Percentiles rank a stretch among this genome's conserved stretches.
Evolutionary conservation across 495 filamentous ascomycete species (phyloP).

Genomic region (Durotheca rogersii): DNA sequence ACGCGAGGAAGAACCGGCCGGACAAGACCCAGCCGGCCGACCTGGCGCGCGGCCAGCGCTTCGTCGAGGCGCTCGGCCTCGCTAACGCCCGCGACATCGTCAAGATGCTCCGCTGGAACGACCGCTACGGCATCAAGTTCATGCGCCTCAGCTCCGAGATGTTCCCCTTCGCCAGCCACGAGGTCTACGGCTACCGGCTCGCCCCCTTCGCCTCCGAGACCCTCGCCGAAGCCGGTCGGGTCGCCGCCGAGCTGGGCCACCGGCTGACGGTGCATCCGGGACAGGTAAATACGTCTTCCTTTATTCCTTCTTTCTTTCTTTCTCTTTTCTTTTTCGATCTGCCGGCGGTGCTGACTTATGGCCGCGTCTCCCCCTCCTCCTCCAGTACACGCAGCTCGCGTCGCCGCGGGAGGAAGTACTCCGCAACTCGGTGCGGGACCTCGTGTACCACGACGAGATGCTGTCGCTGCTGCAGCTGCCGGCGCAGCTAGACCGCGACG

Average conservation of each 20-base stretch:
- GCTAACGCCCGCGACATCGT: conserved; percentile 79
- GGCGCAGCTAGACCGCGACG: conserved; percentile 78
- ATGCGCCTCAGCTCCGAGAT: conserved; percentile 91
- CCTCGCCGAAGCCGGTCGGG: conserved; percentile 71
- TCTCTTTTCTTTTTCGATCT: too few species aligned
- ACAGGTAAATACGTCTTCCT: too few species aligned
- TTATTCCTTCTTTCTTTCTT: too few species aligned
- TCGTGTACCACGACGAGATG: conserved; percentile 89
- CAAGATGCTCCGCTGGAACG: conserved; percentile 92
- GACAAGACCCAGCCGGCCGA: conserved; percentile 68
- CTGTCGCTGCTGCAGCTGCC: conserved; percentile 75
- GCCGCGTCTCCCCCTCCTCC: too few species aligned
- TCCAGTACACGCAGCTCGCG: conserved; percentile 81
- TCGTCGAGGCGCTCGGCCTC: conserved; percentile 74
- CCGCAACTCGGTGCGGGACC: conserved; percentile 71
- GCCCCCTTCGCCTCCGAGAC: conserved; percentile 81
- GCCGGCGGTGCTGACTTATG: too few species aligned
- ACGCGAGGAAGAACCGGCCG: conserved; percentile 78
- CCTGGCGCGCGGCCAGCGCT: conserved; percentile 60
- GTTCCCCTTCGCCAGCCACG: conserved; percentile 93
- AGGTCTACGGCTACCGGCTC: conserved; percentile 82
- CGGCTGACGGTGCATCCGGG: conserved; percentile 89
- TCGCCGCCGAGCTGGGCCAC: conserved; percentile 80
- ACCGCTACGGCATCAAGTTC: conserved; percentile 89
- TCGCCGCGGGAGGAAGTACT: conserved; percentile 76